Conservation (phyloP, 495 filamentous ascomycete species). For the Penicillium daleae region DNA sequence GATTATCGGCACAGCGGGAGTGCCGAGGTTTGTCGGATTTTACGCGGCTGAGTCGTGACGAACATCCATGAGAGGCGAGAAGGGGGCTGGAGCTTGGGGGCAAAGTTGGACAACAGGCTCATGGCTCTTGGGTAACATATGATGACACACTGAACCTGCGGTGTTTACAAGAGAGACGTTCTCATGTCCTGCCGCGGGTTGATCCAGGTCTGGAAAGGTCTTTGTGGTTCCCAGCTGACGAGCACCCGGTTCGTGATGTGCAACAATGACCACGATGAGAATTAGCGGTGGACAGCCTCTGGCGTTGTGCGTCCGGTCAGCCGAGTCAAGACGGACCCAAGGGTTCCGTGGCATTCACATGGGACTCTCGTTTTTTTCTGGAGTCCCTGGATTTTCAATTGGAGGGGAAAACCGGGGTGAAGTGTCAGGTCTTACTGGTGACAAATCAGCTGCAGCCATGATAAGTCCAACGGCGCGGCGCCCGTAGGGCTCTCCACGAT, state of each 20-base stretch:
- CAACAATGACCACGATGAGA: constrained; percentile 29
- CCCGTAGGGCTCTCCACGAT: constrained; percentile 14
- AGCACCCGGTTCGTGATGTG: constrained; percentile 30
- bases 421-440: constrained; percentile 20
- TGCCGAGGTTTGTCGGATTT: constrained; percentile 44
- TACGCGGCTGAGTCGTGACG: constrained; percentile 30
- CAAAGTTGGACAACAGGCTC: constrained; percentile 35
- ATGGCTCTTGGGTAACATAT: constrained; percentile 32
- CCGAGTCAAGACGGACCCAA: constrained; percentile 17
- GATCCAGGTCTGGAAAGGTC: constrained; percentile 1
- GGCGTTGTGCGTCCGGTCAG: constrained; percentile 24
- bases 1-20: constrained; percentile 56
- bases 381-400: constrained; percentile 4
- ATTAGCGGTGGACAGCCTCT: constrained; percentile 24
- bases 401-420: background rate
- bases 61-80: background rate
- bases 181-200: background rate
- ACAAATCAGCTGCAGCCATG: constrained; percentile 16
- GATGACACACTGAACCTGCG: constrained; percentile 24
- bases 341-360: constrained; percentile 28
- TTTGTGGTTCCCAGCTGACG: constrained; percentile 29
- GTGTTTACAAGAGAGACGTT: constrained; percentile 16
- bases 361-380: constrained; percentile 8
- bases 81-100: constrained; percentile 4
- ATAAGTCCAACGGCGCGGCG: constrained; percentile 13